Evolutionary conservation across 2,329 filamentous ascomycete genomes (phyloP).

Genomic region (Colletotrichum sp.): DNA sequence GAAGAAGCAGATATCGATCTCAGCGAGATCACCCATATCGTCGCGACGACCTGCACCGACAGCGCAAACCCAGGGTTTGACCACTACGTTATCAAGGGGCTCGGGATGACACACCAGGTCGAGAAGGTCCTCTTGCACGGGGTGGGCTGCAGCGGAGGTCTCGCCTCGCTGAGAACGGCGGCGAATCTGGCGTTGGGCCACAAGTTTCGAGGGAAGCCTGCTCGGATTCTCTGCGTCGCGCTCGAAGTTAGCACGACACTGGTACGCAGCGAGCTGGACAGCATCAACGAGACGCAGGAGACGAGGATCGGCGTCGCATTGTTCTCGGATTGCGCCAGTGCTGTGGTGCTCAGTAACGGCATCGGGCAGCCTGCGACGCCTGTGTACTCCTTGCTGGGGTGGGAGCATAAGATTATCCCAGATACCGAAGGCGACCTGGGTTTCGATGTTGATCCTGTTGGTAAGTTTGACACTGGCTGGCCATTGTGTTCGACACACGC

Average conservation of each 20-base stretch:
- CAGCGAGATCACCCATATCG: conserved; percentile 67
- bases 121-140: conserved; percentile 72
- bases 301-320: conserved; percentile 69
- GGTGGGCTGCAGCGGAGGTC: conserved; percentile 69
- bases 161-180: conserved; percentile 67
- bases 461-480: conserved; percentile 37
- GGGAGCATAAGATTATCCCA: conserved; percentile 68
- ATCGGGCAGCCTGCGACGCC: conserved; percentile 51
- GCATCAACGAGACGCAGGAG: conserved; percentile 62
- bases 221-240: conserved; percentile 69
- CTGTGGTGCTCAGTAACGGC: conserved; percentile 68
- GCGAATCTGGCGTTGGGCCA: conserved; percentile 71
- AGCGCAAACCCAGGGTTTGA: conserved; percentile 74
- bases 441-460: conserved; percentile 68
- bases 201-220: conserved; percentile 61
- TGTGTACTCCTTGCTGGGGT: conserved; percentile 67
- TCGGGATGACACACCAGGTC: conserved; percentile 62
- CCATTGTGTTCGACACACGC: background rate
- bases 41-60: conserved; percentile 73
- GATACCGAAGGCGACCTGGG: conserved; percentile 67
- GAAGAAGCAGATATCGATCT: conserved; percentile 57
- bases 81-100: conserved; percentile 64
- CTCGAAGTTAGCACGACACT: conserved; percentile 67
- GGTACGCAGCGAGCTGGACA: conserved; percentile 69
- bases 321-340: conserved; percentile 75